Evolutionary conservation across 2,329 filamentous ascomycete genomes (phyloP), one percentile per base, ranked within the genome.

Genomic region (Colletotrichum plurivorum): DNA sequence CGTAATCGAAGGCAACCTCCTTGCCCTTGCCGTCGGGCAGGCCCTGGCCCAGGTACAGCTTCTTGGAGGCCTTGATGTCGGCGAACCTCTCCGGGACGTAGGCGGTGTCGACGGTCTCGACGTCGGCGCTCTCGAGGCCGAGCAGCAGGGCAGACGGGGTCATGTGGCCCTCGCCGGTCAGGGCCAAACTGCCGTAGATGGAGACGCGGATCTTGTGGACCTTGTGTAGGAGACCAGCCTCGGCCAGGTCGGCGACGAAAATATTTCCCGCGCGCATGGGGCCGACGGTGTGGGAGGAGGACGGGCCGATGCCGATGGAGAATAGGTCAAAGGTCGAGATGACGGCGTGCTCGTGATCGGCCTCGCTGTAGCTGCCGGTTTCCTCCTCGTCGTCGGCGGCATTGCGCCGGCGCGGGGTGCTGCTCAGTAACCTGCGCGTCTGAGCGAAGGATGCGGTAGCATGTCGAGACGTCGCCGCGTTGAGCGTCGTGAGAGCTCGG

Each of bases 191-290:
- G 52, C 84, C 84, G 69, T 85, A 86, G 53, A 86, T 81, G 8
- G 82, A 80, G 25, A 86, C 80, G 5, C 82, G 82, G 59, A 86
- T 85, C 72, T 79, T 83, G 73, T 84, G 75, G 57, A 85, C 84
- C 66, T 81, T 81, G 16, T 80, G 77, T 57, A 86, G 75, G 3
- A 86, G 74, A 18, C 78, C 79, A 20, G 84, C 83, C 63, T 86
- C 83, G 52, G 79, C 77, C 10, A 86, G 75, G 64, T 86, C 84
- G 16, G 82, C 77, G 22, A 86, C 80, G 70, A 86, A 86, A 71
- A 86, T 86, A 72, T 84, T 85, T 41, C 84, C 84, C 7, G 84
- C 84, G 18, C 84, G 82, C 84, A 86, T 86, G 18, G 84, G 84
- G 1, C 84, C 84, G 25, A 86, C 84, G 0, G 84, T 86, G 74